phyloP scores from a whole-genome alignment of 2,329 filamentous ascomycete species.

The Sordariomycetes sp. region DNA sequence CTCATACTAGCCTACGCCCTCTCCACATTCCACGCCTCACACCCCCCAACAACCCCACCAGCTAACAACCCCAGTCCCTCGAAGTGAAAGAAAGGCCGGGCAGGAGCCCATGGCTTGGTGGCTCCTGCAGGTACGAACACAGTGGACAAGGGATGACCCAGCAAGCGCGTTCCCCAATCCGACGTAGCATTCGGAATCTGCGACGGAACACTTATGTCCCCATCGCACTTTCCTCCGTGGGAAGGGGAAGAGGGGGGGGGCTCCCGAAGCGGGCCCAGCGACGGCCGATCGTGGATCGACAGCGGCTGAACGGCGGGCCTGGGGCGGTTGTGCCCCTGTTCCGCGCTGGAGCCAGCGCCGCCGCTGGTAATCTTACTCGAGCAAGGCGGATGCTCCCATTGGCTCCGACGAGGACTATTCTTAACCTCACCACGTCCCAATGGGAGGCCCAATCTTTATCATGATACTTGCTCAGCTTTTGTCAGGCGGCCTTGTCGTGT shows the following conservation, averaged over 20 bases:
- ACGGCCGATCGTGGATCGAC: constrained; percentile 1
- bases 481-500: too few relatives aligned
- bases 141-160: background rate
- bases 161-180: background rate
- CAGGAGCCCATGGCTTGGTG: constrained; percentile 1
- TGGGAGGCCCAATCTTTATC: too few relatives aligned
- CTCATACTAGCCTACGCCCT: background rate
- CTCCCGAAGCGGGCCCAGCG: background rate
- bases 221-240: background rate
- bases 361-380: background rate
- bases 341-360: background rate
- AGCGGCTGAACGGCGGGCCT: background rate
- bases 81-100: background rate
- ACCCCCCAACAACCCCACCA: background rate
- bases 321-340: background rate
- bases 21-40: background rate
- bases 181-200: constrained; percentile 1
- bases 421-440: too few relatives aligned
- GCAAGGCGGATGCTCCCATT: too few relatives aligned
- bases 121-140: constrained; percentile 3
- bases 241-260: background rate
- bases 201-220: background rate
- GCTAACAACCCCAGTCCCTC: background rate
- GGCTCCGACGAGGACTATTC: too few relatives aligned
- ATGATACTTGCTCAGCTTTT: too few relatives aligned